Evolutionary conservation across 345 rosid genomes (phyloP).

Genomic region (sweet orange (Citrus sinensis)): DNA sequence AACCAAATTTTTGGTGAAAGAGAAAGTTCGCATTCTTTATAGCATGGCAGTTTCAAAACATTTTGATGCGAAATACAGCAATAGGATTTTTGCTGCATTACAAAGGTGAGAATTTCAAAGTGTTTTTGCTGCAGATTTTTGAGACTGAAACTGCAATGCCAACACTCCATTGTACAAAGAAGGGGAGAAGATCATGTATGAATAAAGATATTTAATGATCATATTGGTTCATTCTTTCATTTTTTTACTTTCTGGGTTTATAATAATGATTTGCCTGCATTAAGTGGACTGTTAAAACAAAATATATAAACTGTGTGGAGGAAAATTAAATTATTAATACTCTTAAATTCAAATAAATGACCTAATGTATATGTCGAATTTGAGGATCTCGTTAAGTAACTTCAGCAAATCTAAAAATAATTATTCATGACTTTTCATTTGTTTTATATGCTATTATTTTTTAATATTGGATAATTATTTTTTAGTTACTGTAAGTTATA

Average conservation of each 20-base stretch:
- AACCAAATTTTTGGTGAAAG: constrained; percentile 55
- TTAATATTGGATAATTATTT: too few relatives aligned
- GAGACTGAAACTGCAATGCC: not conserved
- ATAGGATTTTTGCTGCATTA: not conserved
- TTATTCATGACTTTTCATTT: too few relatives aligned
- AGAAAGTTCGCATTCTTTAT: not conserved
- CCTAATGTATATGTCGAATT: too few relatives aligned
- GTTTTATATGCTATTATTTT: too few relatives aligned
- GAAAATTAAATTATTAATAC: not conserved
- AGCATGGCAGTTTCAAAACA: constrained; percentile 10
- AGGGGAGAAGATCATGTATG: not conserved
- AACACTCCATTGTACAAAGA: constrained; percentile 14
- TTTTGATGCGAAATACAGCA: not conserved
- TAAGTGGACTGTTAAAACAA: not conserved
- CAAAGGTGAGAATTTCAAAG: constrained; percentile 15
- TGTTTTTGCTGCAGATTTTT: constrained; percentile 15
- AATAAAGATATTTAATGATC: constrained; percentile 5
- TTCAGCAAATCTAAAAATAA: too few relatives aligned
- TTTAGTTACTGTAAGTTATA: too few relatives aligned
- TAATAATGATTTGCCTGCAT: not conserved
- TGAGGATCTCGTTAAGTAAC: too few relatives aligned
- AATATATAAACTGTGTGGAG: not conserved
- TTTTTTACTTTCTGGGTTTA: not conserved
- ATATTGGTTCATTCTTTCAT: constrained; percentile 4
- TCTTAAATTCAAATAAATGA: too few relatives aligned